A percentile compares a stretch with the other conserved stretches of the same genome.
phyloP scores from a whole-genome alignment of 2,329 filamentous ascomycete species.

The Lachnellula arida region DNA sequence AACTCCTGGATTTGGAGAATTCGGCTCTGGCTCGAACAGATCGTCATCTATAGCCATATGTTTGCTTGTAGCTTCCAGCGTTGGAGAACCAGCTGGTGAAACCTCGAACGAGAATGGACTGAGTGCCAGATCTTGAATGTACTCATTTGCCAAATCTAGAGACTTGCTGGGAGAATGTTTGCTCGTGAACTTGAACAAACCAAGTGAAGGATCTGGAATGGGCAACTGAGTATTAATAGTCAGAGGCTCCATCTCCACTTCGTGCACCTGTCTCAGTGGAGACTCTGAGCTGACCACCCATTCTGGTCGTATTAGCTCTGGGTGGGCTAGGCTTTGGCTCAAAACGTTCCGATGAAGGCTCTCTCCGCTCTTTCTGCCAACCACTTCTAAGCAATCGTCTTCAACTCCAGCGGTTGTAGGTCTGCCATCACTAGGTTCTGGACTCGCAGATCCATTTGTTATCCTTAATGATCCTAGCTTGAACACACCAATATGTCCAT shows the following conservation, averaged over 20 bases:
- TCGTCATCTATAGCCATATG: constrained; percentile 44
- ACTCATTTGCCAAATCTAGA: constrained; percentile 22
- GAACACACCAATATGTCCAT: constrained; percentile 56
- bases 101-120: constrained; percentile 36
- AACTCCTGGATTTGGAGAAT: constrained; percentile 12
- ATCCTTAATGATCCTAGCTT: constrained; percentile 59
- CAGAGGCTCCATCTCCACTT: constrained; percentile 8
- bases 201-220: constrained; percentile 14
- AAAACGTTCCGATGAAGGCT: constrained; percentile 10
- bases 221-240: constrained; percentile 13
- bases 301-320: constrained; percentile 15
- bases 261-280: constrained; percentile 17
- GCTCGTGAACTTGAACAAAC: constrained; percentile 17
- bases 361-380: not conserved
- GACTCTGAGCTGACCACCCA: constrained; percentile 23
- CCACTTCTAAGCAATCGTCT: constrained; percentile 18
- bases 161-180: constrained; percentile 21
- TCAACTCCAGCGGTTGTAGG: constrained; percentile 15
- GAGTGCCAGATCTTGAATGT: constrained; percentile 24
- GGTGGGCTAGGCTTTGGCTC: constrained; percentile 18
- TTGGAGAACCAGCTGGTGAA: constrained; percentile 29
- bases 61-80: constrained; percentile 44
- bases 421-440: constrained; percentile 38
- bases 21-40: constrained; percentile 37
- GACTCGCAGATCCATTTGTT: constrained; percentile 53